Percentiles rank a stretch among this genome's conserved stretches.
phyloP scores from a whole-genome alignment of 441 rosid species.

The Corymbia citriodora region DNA sequence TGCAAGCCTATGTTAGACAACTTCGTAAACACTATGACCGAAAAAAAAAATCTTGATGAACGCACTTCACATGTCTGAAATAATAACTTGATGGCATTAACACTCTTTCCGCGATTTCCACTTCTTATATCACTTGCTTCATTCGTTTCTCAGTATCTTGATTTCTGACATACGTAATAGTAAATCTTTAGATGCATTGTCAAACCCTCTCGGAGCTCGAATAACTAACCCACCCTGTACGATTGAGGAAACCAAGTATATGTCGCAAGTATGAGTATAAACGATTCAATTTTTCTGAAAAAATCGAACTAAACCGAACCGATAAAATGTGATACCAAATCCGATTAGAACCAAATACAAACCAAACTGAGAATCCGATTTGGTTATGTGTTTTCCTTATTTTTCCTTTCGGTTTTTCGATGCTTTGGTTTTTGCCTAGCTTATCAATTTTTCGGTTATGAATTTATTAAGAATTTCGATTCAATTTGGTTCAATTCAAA shows the following conservation, averaged over 20 bases:
- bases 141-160: neutral
- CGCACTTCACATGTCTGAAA: neutral
- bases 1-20: neutral
- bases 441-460: no score
- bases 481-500: no score
- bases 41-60: neutral
- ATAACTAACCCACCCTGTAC: neutral
- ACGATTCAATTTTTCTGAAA: no score
- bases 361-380: no score
- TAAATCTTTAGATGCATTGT: neutral
- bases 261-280: neutral
- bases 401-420: no score
- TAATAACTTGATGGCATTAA: neutral
- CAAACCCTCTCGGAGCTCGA: neutral
- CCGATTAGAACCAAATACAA: no score
- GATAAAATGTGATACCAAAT: no score
- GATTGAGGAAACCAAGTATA: neutral
- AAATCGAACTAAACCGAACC: no score
- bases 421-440: no score
- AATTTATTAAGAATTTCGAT: no score
- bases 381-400: no score
- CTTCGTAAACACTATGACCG: neutral
- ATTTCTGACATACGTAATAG: neutral
- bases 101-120: neutral
- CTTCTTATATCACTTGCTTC: neutral